Evolutionary conservation across 2,329 filamentous ascomycete species (phyloP), one percentile per base, ranked within the genome.

Genomic region (Aspergillus fijiensis): DNA sequence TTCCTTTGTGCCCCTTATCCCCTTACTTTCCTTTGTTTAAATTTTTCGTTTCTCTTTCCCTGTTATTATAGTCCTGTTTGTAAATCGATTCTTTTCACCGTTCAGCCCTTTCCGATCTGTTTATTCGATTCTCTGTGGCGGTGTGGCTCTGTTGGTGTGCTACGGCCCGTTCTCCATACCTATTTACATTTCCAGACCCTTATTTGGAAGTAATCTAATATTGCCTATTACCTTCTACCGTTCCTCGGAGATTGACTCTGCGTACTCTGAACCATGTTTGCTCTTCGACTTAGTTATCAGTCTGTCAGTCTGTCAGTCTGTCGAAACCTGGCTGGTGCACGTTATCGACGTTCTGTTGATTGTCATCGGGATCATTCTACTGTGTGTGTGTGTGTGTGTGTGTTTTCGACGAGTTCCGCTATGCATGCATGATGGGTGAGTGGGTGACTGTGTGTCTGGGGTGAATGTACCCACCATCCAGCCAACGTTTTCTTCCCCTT

Each of bases 21-120:
- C 65, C 62, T 61, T 63, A 59, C 60, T 68, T 68, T 65, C 66
- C 60, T 65, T 63, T 68, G 66, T 68, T 56, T 51, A 61, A 61
- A 66, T 62, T 59, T 61, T 59, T 61, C 53, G 49, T 60, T 60
- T 57, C 49, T 25, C 48, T 59, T 59, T 39, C 57, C 51, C 51
- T 65, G 58, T 63, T 47, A 63, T 47, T 60, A 65, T 65, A 63
- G 48, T 62, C 49, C 31, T 61, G 58, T 59, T 54, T 65, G 62
- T 63, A 65, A 63, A 63, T 63, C 61, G 63, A 50, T 52, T 39
- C 33, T 51, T 49, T 51, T 42, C 51, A 23, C 48, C 39, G 55
- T 49, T 33, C 54, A 27, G 23, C 25, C 39, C 16, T 45, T 54
- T 50, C 25, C 42, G 45, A 12, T 52, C 39, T 27, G 11, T 48